Evolutionary conservation across 2,329 filamentous ascomycete genomes (phyloP), one percentile per base, ranked within the genome.

Genomic region (Talaromyces sp.): DNA sequence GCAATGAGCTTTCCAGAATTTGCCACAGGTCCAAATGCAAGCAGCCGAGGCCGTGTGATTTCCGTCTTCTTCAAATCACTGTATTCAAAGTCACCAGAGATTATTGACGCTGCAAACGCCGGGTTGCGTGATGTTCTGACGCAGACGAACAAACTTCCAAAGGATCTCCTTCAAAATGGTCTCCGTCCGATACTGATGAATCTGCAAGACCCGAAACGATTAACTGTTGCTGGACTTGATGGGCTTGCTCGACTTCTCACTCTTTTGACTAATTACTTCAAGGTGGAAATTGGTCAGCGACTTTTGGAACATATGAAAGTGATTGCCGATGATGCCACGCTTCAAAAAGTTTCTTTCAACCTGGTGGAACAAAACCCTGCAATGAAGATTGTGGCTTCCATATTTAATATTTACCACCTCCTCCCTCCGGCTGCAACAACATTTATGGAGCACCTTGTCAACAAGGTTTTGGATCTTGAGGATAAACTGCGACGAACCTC

Each of bases 1-100:
- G 95, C 95, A 0, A 96, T 98, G 84, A 85, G 87, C 50, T 95
- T 96, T 71, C 90, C 93, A 5, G 93, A 97, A 35, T 98, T 97
- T 72, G 88, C 88, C 62, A 91, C 90, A 58, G 87, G 85, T 1
- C 84, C 86, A 41, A 86, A 86, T 54, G 89, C 89, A 65, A 81
- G 82, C 46, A 85, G 81, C 43, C 80, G 82, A 62, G 78, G 81
- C 62, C 81, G 86, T 51, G 96, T 98, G 54, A 93, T 99, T 19
- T 87, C 90, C 0, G 92, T 98, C 1, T 99, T 99, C 78, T 99
- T 99, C 83, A 98, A 97, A 71, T 96, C 91, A 41, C 81, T 99
- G 1, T 99, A 99, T 74, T 93, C 91, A 0, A 92, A 96, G 70
- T 96, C 93, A 3, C 88, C 89, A 53, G 90, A 93, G 46, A 96